Evolutionary conservation across 805 yeast species (phyloP), one percentile per base, ranked within the genome.

Genomic region (Kluyveromyces siamensis): DNA sequence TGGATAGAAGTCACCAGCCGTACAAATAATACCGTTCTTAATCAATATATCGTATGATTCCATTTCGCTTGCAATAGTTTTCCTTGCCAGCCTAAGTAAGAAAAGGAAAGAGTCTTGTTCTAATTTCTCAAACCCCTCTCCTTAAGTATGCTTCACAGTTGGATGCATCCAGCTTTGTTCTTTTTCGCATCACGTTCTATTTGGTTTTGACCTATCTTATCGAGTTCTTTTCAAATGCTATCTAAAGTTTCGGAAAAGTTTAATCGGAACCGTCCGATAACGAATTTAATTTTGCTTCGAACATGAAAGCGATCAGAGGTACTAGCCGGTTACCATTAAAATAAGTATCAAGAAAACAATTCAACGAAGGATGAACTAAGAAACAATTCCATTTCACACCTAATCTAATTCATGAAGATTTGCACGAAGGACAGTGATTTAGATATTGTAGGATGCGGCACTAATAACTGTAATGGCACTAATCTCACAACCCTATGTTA

Each of bases 1-100:
- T 25, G 71, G 49, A 40, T 53, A 48, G 43, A 53, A 39, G 27
- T 54, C 57, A 25, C 55, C 50, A 21, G 50, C 49, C 27, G 54
- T 48, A 41, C 52, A 47, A 16, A 50, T 41, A 9, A 50, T 45
- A 51, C 52, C 49, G 37, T 52, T 47, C 37, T 51, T 45, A 14
- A 50, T 45, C 46, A 48, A 33, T 16, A 52, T 19, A 25, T 52
- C 55, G 36, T 47, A 52, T 36, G 71, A 25, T 30, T 37, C 40
- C 55, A 52, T 52, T 30, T 37, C n/a, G 2, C 40, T 37, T 7
- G 35, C 14, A 10, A 30, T 30, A 30, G 4, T 30, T 30, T 13
- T 30, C 7, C 14, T 30, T 30, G 14, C 33, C 10, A 27, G 8
- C 10, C 8, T 8, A 27, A 27, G 10, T 8, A 27, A 27, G 10